A percentile compares a stretch with the other conserved stretches of the same genome.
These are phyloP conservation scores for Maudiozyma humilis DNA, from an alignment of 1,139 yeast species.

Conservation along the genomic window DNA sequence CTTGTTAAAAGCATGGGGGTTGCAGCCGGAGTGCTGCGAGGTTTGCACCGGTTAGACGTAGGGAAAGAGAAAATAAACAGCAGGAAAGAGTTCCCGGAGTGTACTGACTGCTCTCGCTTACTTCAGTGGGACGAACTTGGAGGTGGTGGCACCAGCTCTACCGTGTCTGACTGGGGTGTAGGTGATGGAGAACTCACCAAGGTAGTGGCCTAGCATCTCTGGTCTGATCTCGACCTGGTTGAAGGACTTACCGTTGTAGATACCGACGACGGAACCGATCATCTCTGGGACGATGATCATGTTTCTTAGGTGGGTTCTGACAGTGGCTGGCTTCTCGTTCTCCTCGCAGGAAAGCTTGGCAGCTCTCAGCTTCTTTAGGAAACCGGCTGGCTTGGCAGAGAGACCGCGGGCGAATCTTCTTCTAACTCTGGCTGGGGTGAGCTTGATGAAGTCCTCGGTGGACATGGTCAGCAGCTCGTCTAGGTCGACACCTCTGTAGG, in stretches of 20 bases:
- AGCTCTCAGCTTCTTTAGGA: conserved; percentile 96
- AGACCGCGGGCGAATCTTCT: conserved; percentile 99
- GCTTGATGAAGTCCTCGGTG: conserved; percentile 94
- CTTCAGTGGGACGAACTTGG: conserved; percentile 69
- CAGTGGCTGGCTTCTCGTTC: conserved; percentile 95
- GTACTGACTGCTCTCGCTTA: conserved; percentile 20
- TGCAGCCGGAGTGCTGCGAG: too few species aligned
- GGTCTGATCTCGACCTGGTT: conserved; percentile 98
- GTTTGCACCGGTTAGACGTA: too few species aligned
- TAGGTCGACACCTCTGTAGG: conserved; percentile 98
- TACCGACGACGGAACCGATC: conserved; percentile 98
- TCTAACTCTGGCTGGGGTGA: conserved; percentile 98
- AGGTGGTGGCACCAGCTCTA: conserved; percentile 94
- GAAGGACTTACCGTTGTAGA: conserved; percentile 99
- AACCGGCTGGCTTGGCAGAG: conserved; percentile 91
- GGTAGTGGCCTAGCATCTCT: conserved; percentile 99
- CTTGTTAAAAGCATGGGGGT: background rate
- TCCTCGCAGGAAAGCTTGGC: conserved; percentile 89
- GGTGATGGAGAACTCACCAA: conserved; percentile 99
- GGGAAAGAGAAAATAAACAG: too few species aligned
- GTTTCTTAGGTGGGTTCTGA: conserved; percentile 99
- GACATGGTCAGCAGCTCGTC: conserved; percentile 88
- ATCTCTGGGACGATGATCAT: conserved; percentile 98
- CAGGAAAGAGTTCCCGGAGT: too few species aligned
- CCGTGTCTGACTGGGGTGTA: conserved; percentile 99